Conservation (phyloP, 2,329 filamentous ascomycete species). For the Xylariaceae sp. region DNA sequence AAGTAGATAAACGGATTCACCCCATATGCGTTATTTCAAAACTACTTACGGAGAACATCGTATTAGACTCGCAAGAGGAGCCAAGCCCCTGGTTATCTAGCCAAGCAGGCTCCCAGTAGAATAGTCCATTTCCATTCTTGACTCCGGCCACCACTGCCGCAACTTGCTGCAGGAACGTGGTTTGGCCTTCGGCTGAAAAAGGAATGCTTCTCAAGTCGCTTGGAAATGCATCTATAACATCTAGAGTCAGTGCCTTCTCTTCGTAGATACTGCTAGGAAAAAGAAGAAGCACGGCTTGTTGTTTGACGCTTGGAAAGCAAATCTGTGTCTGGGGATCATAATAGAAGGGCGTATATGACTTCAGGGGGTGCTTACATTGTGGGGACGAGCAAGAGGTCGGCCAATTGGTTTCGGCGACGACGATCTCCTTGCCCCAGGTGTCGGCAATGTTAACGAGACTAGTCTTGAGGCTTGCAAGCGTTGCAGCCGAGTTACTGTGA, state of each 20-base stretch:
- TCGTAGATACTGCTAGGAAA: not conserved
- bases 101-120: slow-evolving; percentile 78
- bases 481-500: slow-evolving; percentile 53
- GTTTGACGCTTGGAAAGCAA: not conserved
- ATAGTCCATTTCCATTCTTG: slow-evolving; percentile 60
- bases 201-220: slow-evolving; percentile 62
- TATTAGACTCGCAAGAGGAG: slow-evolving; percentile 66
- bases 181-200: slow-evolving; percentile 65
- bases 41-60: slow-evolving; percentile 54
- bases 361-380: not conserved
- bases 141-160: slow-evolving; percentile 58
- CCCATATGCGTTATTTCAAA: not conserved
- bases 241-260: not conserved
- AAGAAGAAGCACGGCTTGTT: not conserved
- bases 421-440: slow-evolving; percentile 65
- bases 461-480: slow-evolving; percentile 57
- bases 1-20: not conserved
- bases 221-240: slow-evolving; percentile 53
- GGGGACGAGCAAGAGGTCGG: slow-evolving; percentile 63
- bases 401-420: slow-evolving; percentile 75
- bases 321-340: not conserved
- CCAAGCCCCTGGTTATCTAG: slow-evolving; percentile 66
- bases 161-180: slow-evolving; percentile 61
- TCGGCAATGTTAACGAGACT: slow-evolving; percentile 61
- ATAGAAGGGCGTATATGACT: not conserved